Evolutionary conservation across 2,329 filamentous ascomycete species (phyloP).

Genomic region (Neonectria sp.): DNA sequence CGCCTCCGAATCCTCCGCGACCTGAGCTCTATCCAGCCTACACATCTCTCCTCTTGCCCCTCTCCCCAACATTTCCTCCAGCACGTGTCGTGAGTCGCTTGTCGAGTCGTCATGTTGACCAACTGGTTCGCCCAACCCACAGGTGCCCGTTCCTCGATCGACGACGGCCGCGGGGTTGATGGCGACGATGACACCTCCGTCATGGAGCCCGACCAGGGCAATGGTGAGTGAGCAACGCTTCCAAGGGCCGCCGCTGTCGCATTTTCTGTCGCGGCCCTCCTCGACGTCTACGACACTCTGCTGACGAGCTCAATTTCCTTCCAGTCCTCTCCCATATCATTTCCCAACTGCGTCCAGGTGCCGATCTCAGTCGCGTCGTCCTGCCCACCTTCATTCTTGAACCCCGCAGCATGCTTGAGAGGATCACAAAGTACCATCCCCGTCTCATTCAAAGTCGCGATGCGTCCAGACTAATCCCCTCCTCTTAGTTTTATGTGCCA

Average conservation of each 20-base stretch:
- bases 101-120: constrained; percentile 57
- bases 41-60: constrained; percentile 33
- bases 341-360: constrained; percentile 94
- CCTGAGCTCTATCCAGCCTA: constrained; percentile 36
- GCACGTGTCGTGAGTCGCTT: constrained; percentile 20
- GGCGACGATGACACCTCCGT: constrained; percentile 81
- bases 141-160: constrained; percentile 70
- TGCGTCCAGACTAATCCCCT: constrained; percentile 27
- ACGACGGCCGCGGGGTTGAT: constrained; percentile 64
- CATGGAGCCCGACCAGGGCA: constrained; percentile 93
- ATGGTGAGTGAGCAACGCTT: constrained; percentile 73
- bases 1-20: constrained; percentile 41
- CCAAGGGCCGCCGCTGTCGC: constrained; percentile 24
- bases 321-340: constrained; percentile 97
- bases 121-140: constrained; percentile 57
- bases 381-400: constrained; percentile 98
- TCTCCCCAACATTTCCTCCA: constrained; percentile 35
- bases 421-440: constrained; percentile 88
- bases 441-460: constrained; percentile 15
- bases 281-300: constrained; percentile 8
- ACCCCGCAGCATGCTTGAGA: constrained; percentile 96
- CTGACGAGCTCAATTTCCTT: constrained; percentile 35
- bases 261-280: constrained; percentile 19
- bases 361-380: constrained; percentile 94
- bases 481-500: constrained; percentile 94